Evolutionary conservation across 768 basidiomycete genomes (phyloP), one percentile per base, ranked within the genome.

Genomic region (Naematelia encephala): DNA sequence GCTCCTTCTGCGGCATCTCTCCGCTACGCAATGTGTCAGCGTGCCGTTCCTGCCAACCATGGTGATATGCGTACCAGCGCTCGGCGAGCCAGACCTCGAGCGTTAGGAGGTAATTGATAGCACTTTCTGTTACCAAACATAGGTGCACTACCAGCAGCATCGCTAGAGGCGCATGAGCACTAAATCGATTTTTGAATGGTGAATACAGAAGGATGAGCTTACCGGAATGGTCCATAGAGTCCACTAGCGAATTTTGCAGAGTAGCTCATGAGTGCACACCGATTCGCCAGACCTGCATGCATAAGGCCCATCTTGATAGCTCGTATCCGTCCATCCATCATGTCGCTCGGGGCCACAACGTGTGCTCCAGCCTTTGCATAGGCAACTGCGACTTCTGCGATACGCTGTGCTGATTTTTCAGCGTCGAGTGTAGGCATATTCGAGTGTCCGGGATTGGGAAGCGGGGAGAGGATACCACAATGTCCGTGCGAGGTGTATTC

Each of bases 401-500:
- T 87, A 61, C 96, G 87, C n/a, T 81, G 80, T 12, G 90, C 89
- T 21, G 90, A 93, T 16, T 86, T 86, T 10, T 79, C 80, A 30
- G 85, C 85, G 77, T 89, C 81, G 77, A 97, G 61, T 0, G 66
- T 69, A 5, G 65, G 65, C 22, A 54, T 56, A 23, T 64, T 62
- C 2, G 71, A 69, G 46, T 73, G 69, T 0, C 60, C 58, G 8
- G 73, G 70, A 30, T 68, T 60, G 3, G 71, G 71, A 14, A 68
- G 63, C 26, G 67, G 66, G 0, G 75, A 75, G 5, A 74, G 69
- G 29, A 78, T 72, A 23, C 96, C 96, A 69, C 96, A 99, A 78
- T 99, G 96, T 0, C 96, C 96, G 67, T 98, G 94, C 50, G 90
- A 89, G 8, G 96, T 97, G 81, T 99, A 98, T 79, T 98, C 94